Evolutionary conservation across 2,329 filamentous ascomycete species (phyloP), one percentile per base, ranked within the genome.

Genomic region (Cucurbitaria berberidis): DNA sequence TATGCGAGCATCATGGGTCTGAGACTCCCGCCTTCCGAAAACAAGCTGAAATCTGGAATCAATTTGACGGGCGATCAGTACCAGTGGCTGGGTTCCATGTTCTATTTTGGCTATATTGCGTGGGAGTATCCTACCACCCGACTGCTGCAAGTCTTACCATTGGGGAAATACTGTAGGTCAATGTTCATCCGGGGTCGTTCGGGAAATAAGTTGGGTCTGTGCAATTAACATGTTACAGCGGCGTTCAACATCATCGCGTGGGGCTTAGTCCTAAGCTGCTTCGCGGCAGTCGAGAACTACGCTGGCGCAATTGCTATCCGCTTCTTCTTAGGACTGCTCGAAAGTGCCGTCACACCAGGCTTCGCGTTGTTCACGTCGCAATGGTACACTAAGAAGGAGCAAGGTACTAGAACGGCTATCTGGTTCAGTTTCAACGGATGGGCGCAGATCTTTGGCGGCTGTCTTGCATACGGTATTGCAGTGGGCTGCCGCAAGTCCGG

Each of bases 341-440:
- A 91, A 68, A 79, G 86, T 0, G 85, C 86, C 0, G 86, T 90
- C 1, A 88, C 86, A 0, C 88, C 88, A 0, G 86, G 86, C 0
- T 89, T 89, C 61, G 83, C 85, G 0, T 77, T 90, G 1, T 81
- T 90, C 60, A 89, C 87, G 1, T 84, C 80, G 3, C 86, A 89
- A 74, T 90, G 87, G 87, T 91, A 89, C 63, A 90, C 88, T 1
- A 86, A 86, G 69, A 79, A 80, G 48, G 88, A 90, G 68, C 87
- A 90, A 74, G 85, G 84, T 1, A 76, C 79, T 0, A 77, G 88
- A 8, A 84, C 83, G 1, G 83, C 82, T 3, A 82, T 89, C 49
- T 90, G 88, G 88, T 89, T 89, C 74, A 82, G 78, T 44, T 89
- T 87, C 76, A 88, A 87, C 56, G 86, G 86, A 2, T 82, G 82